These are phyloP conservation scores for Globisporangium megalacanthum DNA, from an alignment of 352 stramenopile species.

Conservation along the genomic window DNA sequence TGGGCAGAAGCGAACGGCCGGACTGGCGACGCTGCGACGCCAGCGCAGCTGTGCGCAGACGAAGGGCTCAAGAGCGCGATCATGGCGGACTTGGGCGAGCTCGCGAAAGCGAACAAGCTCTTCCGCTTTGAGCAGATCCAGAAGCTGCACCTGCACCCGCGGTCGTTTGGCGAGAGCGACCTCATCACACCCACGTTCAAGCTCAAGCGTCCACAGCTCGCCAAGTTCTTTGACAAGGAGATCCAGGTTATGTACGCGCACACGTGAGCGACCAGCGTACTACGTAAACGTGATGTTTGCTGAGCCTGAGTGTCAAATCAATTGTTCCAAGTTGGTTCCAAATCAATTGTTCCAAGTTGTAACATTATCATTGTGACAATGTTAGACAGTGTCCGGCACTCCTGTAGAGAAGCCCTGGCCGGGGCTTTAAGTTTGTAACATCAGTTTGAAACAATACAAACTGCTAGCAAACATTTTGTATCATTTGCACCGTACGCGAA, in stretches of 20 bases:
- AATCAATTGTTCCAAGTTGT: too few species aligned
- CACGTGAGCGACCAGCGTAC: too few species aligned
- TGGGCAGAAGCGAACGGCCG: constrained; percentile 37
- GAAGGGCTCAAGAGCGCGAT: constrained; percentile 57
- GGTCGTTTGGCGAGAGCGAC: constrained; percentile 87
- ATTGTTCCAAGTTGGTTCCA: too few species aligned
- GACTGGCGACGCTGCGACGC: constrained; percentile 22
- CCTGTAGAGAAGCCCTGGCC: too few species aligned
- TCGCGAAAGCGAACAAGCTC: constrained; percentile 56
- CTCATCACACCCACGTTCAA: constrained; percentile 95
- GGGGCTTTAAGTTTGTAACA: too few species aligned
- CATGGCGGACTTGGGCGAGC: constrained; percentile 57
- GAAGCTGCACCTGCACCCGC: constrained; percentile 77
- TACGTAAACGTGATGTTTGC: too few species aligned
- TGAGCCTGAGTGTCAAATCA: too few species aligned
- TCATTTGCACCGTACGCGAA: too few species aligned
- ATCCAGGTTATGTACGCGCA: constrained; percentile 42
- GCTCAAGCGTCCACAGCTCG: constrained; percentile 84
- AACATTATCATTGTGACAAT: too few species aligned
- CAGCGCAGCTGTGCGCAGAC: constrained; percentile 34
- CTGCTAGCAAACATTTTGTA: too few species aligned
- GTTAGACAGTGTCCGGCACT: too few species aligned
- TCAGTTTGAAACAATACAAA: too few species aligned
- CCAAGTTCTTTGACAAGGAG: constrained; percentile 38
- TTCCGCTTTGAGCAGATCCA: constrained; percentile 92